Conservation (phyloP, 192 early-diverging fungal genomes). For the Bifiguratus adelaidae region DNA sequence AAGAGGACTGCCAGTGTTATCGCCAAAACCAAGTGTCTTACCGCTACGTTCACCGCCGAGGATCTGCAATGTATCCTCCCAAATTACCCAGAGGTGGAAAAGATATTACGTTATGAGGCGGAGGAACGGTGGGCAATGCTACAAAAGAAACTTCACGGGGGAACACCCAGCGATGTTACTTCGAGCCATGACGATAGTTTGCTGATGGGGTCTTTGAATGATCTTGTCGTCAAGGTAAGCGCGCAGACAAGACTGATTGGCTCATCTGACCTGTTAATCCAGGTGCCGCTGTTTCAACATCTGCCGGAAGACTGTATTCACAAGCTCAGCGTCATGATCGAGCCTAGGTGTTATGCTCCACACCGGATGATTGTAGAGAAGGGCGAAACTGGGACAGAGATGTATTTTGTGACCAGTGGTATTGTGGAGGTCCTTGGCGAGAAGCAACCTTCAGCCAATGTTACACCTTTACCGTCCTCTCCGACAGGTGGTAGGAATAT, state of each 20-base stretch:
- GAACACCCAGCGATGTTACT: background rate
- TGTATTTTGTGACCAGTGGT: slow-evolving; percentile 68
- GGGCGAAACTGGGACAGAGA: slow-evolving; percentile 51
- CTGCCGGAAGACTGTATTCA: slow-evolving; percentile 30
- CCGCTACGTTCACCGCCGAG: slow-evolving; percentile 53
- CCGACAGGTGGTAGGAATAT: too few species aligned
- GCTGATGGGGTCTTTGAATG: background rate
- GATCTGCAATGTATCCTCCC: slow-evolving; percentile 38
- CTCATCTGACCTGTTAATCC: background rate
- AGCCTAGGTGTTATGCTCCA: slow-evolving; percentile 37
- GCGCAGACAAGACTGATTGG: slow-evolving; percentile 1
- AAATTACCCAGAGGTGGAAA: slow-evolving; percentile 50
- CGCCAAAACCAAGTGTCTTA: slow-evolving; percentile 48
- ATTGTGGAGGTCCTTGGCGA: slow-evolving; percentile 50
- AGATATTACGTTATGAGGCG: slow-evolving; percentile 43
- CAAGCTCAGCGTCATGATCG: slow-evolving; percentile 22
- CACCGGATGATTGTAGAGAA: slow-evolving; percentile 44
- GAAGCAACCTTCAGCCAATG: too few species aligned
- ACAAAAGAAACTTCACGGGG: slow-evolving; percentile 14
- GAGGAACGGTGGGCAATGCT: slow-evolving; percentile 46
- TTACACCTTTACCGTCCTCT: too few species aligned
- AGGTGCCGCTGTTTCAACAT: slow-evolving; percentile 32
- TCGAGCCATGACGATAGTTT: background rate
- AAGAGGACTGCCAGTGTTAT: slow-evolving; percentile 62
- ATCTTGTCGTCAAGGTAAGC: background rate